Base-by-base conservation (phyloP, 2,329 filamentous ascomycete genomes). In the Sporothrix schenckii region DNA sequence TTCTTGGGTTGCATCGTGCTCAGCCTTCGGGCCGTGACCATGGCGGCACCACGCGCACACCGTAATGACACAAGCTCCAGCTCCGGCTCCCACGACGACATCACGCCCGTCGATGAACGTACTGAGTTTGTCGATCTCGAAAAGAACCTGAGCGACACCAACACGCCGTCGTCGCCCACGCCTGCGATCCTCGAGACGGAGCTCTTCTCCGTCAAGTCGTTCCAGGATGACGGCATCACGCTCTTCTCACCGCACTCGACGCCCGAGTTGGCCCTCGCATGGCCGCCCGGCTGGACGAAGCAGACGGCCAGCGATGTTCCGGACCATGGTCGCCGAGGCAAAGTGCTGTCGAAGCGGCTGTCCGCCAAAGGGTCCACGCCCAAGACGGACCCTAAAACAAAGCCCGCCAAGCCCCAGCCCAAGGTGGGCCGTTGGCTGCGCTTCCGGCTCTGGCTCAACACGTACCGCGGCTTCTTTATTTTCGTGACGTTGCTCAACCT, bases 401-500 rank as follows among this genome's bases (percentile, higher is more conserved):
- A 27, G 27, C 16, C 54, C 5, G 53, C 53, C 54, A 69, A 61
- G 19, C 34, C 27, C 2, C 34, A 44, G 21, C 53, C 44, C 3
- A 52, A 61, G 10, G 69, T 80, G 66, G 77, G 75, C 74, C 75
- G 76, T 68, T 80, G 77, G 78, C 77, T 81, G 30, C 72, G 76
- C 1, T 78, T 80, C 72, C 73, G 75, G 60, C 76, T 81, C 10
- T 81, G 80, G 80, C 80, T 80, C 76, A 81, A 80, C 75, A 79
- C 79, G 11, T 81, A 81, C 72, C 77, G 78, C 24, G 79, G 79
- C 73, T 80, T 81, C 74, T 81, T 81, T 74, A 77, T 75, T 21
- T 77, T 81, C 52, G 78, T 80, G 65, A 78, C 76, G 4, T 39
- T 75, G 67, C 75, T 81, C 70, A 81, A 81, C 75, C 68, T 80